Conservation (phyloP, 139 green algal genomes). For the Marvania coccoides region DNA sequence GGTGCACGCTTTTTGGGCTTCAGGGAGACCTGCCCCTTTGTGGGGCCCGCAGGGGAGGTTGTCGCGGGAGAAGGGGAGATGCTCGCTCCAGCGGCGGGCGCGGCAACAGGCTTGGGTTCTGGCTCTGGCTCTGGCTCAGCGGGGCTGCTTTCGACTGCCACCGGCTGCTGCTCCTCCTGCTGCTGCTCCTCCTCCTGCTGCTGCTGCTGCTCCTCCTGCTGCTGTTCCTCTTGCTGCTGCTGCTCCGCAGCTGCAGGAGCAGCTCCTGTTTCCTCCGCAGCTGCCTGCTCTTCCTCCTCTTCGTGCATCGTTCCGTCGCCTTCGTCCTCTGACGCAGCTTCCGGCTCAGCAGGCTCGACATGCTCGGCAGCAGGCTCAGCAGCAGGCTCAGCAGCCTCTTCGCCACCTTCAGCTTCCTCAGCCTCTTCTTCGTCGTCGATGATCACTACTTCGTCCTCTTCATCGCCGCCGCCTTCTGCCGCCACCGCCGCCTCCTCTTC, state of each 20-base stretch:
- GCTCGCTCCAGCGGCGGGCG: neutral
- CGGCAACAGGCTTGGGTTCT: neutral
- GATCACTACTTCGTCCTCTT: neutral
- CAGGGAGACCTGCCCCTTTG: neutral
- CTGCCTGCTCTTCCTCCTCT: neutral
- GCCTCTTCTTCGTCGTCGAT: neutral
- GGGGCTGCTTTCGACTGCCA: too few relatives aligned
- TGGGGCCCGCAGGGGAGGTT: neutral
- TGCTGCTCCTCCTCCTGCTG: neutral
- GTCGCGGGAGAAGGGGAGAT: neutral
- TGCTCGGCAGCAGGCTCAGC: too few relatives aligned
- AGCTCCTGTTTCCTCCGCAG: neutral
- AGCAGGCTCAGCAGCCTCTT: neutral
- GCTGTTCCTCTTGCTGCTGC: neutral
- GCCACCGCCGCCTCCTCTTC: neutral
- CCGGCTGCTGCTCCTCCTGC: too few relatives aligned
- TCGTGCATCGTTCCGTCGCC: neutral
- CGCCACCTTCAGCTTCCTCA: neutral
- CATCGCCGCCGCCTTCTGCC: neutral
- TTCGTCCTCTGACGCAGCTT: neutral
- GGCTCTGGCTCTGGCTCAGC: neutral
- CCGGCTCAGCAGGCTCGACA: neutral
- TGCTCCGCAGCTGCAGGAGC: neutral
- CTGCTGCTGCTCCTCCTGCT: slow-evolving; percentile 4
- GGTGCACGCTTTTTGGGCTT: neutral